phyloP scores from a whole-genome alignment of 768 basidiomycete genomes.

The Rhodotorula diobovata region DNA sequence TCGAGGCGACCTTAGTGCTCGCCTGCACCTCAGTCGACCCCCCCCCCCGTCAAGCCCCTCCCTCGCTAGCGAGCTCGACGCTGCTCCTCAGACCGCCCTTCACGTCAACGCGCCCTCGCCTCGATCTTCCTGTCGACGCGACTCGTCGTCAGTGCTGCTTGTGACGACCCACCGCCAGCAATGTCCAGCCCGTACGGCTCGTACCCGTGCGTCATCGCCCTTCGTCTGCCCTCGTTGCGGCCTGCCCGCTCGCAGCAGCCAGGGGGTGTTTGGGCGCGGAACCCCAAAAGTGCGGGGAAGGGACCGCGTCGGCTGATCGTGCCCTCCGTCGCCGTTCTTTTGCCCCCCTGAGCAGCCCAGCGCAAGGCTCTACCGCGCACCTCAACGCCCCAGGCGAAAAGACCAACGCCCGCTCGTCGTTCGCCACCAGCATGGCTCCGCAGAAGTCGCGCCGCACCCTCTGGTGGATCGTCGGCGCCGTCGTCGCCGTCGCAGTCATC shows the following conservation, averaged over 20 bases:
- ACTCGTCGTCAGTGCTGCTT: too few species aligned
- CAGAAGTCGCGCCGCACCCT: neutral
- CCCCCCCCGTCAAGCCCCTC: too few species aligned
- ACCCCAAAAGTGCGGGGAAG: neutral
- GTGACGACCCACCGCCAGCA: too few species aligned
- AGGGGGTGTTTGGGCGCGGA: neutral
- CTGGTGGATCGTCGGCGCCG: conserved; percentile 11
- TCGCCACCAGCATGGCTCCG: neutral
- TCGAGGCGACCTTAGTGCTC: too few species aligned
- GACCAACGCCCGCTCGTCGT: neutral
- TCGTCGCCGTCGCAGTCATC: conserved; percentile 19
- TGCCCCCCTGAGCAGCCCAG: neutral
- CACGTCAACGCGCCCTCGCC: too few species aligned
- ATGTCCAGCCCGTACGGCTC: neutral
- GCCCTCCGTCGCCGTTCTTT: too few species aligned
- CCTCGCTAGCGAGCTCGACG: too few species aligned
- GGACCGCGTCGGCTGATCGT: too few species aligned
- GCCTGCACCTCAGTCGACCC: too few species aligned
- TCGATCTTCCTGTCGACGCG: too few species aligned
- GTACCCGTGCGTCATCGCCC: neutral
- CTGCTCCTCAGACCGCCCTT: too few species aligned
- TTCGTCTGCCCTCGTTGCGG: neutral
- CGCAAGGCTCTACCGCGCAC: neutral
- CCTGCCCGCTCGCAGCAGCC: too few species aligned
- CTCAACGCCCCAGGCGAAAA: neutral